Conservation (phyloP, 208 protist genomes). For the Trypanosoma mega region DNA sequence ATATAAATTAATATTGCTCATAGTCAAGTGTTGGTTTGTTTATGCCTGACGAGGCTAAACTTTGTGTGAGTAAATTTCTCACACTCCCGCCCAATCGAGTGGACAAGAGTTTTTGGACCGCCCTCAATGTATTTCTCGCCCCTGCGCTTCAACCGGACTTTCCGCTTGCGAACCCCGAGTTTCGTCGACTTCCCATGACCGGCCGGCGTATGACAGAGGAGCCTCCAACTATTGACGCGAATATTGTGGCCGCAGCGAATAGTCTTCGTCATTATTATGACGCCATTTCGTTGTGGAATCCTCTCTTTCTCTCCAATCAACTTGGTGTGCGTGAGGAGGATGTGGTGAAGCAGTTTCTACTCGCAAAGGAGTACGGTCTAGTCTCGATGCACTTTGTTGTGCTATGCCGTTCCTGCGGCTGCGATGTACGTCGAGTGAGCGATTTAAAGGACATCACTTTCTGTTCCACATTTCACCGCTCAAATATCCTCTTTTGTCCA, state of each 20-base stretch:
- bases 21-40: too few species aligned
- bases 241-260: slow-evolving; percentile 44
- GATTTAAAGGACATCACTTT: slow-evolving; percentile 68
- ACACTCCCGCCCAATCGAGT: slow-evolving; percentile 44
- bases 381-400: slow-evolving; percentile 68
- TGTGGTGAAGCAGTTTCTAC: slow-evolving; percentile 76
- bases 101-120: slow-evolving; percentile 66
- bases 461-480: slow-evolving; percentile 55
- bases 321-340: slow-evolving; percentile 47
- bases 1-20: neutral
- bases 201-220: slow-evolving; percentile 39
- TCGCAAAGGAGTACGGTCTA: slow-evolving; percentile 60
- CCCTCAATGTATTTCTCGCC: slow-evolving; percentile 51
- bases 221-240: slow-evolving; percentile 28
- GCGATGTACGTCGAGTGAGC: slow-evolving; percentile 57
- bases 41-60: neutral
- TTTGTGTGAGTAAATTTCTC: slow-evolving; percentile 29
- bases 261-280: slow-evolving; percentile 51
- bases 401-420: slow-evolving; percentile 71
- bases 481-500: slow-evolving; percentile 68
- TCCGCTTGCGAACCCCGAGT: slow-evolving; percentile 50
- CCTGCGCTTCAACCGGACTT: slow-evolving; percentile 41
- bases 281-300: slow-evolving; percentile 77
- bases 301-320: slow-evolving; percentile 47
- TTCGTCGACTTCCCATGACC: slow-evolving; percentile 40